A percentile compares a stretch with the other conserved stretches of the same genome.
These are phyloP conservation scores for Pyrenula aspistea DNA, from an alignment of 495 filamentous ascomycete species.

Conservation along the genomic window DNA sequence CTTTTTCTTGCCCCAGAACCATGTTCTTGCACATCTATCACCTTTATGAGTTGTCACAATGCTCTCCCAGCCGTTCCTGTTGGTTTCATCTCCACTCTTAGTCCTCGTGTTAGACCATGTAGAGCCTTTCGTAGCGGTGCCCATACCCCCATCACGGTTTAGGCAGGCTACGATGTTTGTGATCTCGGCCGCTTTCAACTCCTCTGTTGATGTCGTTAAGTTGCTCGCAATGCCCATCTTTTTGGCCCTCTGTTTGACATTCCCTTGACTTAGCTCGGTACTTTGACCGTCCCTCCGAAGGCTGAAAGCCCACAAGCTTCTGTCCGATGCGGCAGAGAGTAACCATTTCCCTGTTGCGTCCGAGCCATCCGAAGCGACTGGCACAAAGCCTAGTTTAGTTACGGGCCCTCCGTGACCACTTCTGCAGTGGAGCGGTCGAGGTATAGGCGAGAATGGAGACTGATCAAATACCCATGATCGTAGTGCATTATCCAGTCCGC, in stretches of 20 bases:
- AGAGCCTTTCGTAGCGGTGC: conserved; percentile 53
- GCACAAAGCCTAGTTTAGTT: conserved; percentile 67
- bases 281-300: conserved; percentile 89
- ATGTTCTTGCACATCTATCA: conserved; percentile 77
- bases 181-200: conserved; percentile 79
- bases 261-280: conserved; percentile 82
- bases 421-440: conserved; percentile 69
- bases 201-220: conserved; percentile 46
- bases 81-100: conserved; percentile 46
- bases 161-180: conserved; percentile 82
- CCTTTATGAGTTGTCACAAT: conserved; percentile 86
- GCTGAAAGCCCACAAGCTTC: conserved; percentile 91
- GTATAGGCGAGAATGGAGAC: conserved; percentile 70
- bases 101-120: conserved; percentile 65
- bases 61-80: conserved; percentile 87
- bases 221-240: conserved; percentile 54
- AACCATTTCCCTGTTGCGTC: conserved; percentile 89
- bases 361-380: conserved; percentile 75
- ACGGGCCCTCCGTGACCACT: conserved; percentile 82
- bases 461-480: conserved; percentile 94
- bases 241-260: conserved; percentile 69
- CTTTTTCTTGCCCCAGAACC: conserved; percentile 93
- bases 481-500: conserved; percentile 83
- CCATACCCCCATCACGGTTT: conserved; percentile 88
- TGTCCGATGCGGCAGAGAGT: conserved; percentile 73